Percentiles rank a stretch among this genome's conserved stretches.
Evolutionary conservation across 179 eudicot species (phyloP).

Genomic region (Beta macrorhiza): DNA sequence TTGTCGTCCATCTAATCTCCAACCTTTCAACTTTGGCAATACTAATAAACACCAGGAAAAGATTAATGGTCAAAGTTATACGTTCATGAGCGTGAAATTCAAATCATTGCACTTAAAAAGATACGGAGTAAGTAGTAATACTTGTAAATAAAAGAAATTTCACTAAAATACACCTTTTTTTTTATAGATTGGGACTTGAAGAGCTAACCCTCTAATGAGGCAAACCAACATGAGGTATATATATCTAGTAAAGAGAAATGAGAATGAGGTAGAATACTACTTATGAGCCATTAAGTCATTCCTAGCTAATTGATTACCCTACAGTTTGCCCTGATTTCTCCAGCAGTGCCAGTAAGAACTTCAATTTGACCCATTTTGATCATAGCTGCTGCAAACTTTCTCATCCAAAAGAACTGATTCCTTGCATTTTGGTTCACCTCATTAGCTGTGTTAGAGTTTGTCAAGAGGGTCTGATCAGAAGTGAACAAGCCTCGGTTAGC

Average conservation of each 20-base stretch:
- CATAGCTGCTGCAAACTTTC: slow-evolving; percentile 64
- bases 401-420: slow-evolving; percentile 40
- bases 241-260: not conserved
- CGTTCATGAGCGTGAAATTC: not conserved
- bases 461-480: slow-evolving; percentile 66
- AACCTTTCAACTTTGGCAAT: too few relatives aligned
- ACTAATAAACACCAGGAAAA: not conserved
- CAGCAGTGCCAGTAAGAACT: slow-evolving; percentile 51
- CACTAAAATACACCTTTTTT: not conserved
- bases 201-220: not conserved
- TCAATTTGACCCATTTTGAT: slow-evolving; percentile 69
- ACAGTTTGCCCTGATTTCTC: slow-evolving; percentile 64
- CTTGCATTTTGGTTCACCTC: slow-evolving; percentile 47
- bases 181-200: not conserved
- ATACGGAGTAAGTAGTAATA: not conserved
- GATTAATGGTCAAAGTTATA: not conserved
- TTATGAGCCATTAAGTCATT: too few relatives aligned
- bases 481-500: slow-evolving; percentile 57
- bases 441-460: slow-evolving; percentile 33
- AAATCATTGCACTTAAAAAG: too few relatives aligned
- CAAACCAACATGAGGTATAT: not conserved
- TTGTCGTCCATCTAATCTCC: too few relatives aligned
- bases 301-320: slow-evolving; percentile 46
- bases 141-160: not conserved
- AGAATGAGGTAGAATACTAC: not conserved